Evolutionary conservation across 2,329 filamentous ascomycete genomes (phyloP).

Genomic region (Rhynchosporium graminicola): DNA sequence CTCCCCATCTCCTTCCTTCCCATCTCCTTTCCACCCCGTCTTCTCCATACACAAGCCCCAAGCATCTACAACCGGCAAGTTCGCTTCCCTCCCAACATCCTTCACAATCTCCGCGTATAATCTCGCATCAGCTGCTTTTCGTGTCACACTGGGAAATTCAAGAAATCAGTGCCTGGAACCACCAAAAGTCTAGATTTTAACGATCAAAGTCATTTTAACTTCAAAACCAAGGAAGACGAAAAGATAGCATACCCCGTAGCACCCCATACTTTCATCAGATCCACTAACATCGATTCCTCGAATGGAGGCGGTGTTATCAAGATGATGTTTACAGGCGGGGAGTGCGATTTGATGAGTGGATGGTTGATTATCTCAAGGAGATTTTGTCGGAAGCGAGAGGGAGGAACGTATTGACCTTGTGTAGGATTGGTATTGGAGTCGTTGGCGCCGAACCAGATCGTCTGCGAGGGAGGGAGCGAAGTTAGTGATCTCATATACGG

Average conservation of each 20-base stretch:
- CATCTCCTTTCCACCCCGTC: slow-evolving; percentile 44
- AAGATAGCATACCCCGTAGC: slow-evolving; percentile 42
- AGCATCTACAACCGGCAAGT: slow-evolving; percentile 70
- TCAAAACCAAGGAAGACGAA: no score
- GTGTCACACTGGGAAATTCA: neutral
- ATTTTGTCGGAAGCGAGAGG: slow-evolving; percentile 73
- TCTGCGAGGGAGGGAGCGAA: slow-evolving; percentile 2
- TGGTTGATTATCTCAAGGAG: slow-evolving; percentile 71
- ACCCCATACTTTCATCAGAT: slow-evolving; percentile 41
- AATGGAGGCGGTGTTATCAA: slow-evolving; percentile 83
- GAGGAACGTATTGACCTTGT: slow-evolving; percentile 70
- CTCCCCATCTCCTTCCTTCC: slow-evolving; percentile 1
- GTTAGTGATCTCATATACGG: no score
- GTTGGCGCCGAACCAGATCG: slow-evolving; percentile 83
- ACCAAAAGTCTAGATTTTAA: no score
- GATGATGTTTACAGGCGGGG: slow-evolving; percentile 61
- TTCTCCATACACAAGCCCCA: slow-evolving; percentile 75
- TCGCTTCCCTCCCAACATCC: slow-evolving; percentile 49
- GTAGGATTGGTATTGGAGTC: slow-evolving; percentile 69
- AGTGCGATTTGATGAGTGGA: slow-evolving; percentile 66
- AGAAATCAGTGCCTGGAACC: no score
- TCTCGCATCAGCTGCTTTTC: slow-evolving; percentile 49
- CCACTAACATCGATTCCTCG: slow-evolving; percentile 64
- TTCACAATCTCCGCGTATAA: slow-evolving; percentile 62
- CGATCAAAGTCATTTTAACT: no score